phyloP scores from a whole-genome alignment of 2,329 filamentous ascomycete species.

The Ustulina deusta region DNA sequence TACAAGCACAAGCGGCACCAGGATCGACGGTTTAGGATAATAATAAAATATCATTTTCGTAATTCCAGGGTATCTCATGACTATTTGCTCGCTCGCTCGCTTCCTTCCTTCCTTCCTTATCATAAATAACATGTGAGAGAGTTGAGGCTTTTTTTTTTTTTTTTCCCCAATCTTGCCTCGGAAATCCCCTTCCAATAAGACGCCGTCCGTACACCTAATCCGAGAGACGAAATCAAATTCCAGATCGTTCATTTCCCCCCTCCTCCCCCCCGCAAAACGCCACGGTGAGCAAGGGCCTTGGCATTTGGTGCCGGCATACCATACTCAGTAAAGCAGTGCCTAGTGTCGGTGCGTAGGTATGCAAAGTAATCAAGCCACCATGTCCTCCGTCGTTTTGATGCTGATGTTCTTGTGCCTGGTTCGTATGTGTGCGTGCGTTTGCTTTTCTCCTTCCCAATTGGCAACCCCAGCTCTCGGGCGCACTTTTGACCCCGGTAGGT shows the following conservation, averaged over 20 bases:
- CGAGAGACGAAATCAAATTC: background rate
- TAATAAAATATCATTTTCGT: conserved; percentile 25
- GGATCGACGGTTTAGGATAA: background rate
- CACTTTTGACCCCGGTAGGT: conserved; percentile 5
- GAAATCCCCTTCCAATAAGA: conserved; percentile 11
- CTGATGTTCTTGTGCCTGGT: background rate
- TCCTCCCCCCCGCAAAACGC: conserved; percentile 6
- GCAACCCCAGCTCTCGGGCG: conserved; percentile 12
- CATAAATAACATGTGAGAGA: conserved; percentile 13
- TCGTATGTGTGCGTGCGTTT: background rate
- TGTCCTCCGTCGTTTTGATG: background rate
- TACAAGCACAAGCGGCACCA: background rate
- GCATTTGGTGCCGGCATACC: background rate
- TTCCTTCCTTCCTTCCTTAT: conserved; percentile 20
- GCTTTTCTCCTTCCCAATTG: conserved; percentile 20
- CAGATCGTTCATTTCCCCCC: background rate
- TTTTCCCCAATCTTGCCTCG: background rate
- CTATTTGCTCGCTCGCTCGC: conserved; percentile 23
- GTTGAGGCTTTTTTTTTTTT: conserved; percentile 10
- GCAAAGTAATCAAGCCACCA: conserved; percentile 29
- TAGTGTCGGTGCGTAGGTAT: background rate
- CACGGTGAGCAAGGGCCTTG: conserved; percentile 7
- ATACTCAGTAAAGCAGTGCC: background rate
- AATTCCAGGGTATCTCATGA: conserved; percentile 43
- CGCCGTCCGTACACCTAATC: conserved; percentile 1